Base-by-base conservation (phyloP, 2,329 filamentous ascomycete species). In the Sporothrix sp. region DNA sequence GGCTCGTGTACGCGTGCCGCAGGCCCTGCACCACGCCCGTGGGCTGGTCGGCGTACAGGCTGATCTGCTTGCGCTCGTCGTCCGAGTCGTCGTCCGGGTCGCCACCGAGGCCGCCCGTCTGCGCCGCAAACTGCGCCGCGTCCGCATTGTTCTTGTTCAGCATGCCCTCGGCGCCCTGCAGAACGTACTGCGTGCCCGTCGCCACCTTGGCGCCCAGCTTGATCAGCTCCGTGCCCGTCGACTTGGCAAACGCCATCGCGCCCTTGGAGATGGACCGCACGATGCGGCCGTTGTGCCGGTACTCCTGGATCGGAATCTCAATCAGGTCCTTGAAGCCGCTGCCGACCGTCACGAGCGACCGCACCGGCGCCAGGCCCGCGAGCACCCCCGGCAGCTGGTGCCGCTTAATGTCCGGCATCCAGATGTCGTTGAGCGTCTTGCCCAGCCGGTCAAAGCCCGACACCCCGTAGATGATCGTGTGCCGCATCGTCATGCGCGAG, bases 191-290 rank as follows among this genome's bases (percentile, higher is more conserved):
- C 3, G 94, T 95, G 30, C 93, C 93, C 45, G 97, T 87, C 1
- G 91, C 91, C 46, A 97, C 73, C 66, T 96, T 97, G 40, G 93
- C 93, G 11, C 93, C 91, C 0, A 98, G 74, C 60, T 93, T 93
- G 56, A 95, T 85, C n/a, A 97, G 75, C 63, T 96, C 93, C 0
- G 85, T 94, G 3, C 90, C 90, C 0, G 93, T 98, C 1, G 89
- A 96, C 61, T 86, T 90, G 32, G 87, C 90, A 66, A 98, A 98
- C 2, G 87, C 84, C 8, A 84, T 72, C 0, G 90, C 89, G 2
- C 94, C 93, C 67, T 95, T 97, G 54, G 88, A 83, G 48, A 98
- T 84, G 64, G 88, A 93, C 48, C 93, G 85, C 4, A 98, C 82
- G 48, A 98, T 81, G 27, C 93, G 82, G 0, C 93, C 93, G 58